Evolutionary conservation across 208 protist species (phyloP), one percentile per base, ranked within the genome.

Genomic region (Leptomonas seymouri): DNA sequence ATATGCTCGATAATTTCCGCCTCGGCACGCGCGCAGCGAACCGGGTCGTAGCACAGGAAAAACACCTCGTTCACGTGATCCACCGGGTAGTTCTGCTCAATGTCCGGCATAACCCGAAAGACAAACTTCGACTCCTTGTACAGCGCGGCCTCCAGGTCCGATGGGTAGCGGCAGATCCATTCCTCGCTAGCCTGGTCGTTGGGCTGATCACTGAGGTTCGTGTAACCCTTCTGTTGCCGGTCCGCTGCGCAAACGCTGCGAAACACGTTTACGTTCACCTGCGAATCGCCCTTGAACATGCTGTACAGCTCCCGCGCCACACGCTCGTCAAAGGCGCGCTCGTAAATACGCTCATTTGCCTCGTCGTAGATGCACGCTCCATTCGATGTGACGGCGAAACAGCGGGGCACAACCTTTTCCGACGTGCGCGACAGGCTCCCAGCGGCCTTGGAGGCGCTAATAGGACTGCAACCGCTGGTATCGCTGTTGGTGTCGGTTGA

Each of bases 341-440:
- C 79, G 25, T 78, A 83, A 49, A 88, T 78, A 31, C 73, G 80
- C 53, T 75, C 61, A 42, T 86, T 85, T 0, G 61, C 57, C 60
- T 90, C 83, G 42, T 91, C 67, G 68, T 87, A 89, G 59, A 91
- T 74, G 53, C 82, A 84, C 5, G 86, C 79, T 2, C 86, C 86
- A 59, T 91, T 91, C 18, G 83, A 91, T 16, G 82, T 86, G 30
- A 88, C 78, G 21, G 80, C 80, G 62, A 90, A 90, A 72, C 84
- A 89, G 7, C 86, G 82, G 12, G 86, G 79, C 25, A 85, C 51
- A 21, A 85, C 48, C n/a, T 44, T 51, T 16, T 83, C 69, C 62
- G 45, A 49, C 2, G 3, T 67, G 27, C 31, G 14, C 8, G 36
- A 9, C 31, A 30, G 27, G 16, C 9, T 28, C n/a, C 21, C 25